Evolutionary conservation across 257 asterid species (phyloP).

Genomic region (Gentiana dahurica): DNA sequence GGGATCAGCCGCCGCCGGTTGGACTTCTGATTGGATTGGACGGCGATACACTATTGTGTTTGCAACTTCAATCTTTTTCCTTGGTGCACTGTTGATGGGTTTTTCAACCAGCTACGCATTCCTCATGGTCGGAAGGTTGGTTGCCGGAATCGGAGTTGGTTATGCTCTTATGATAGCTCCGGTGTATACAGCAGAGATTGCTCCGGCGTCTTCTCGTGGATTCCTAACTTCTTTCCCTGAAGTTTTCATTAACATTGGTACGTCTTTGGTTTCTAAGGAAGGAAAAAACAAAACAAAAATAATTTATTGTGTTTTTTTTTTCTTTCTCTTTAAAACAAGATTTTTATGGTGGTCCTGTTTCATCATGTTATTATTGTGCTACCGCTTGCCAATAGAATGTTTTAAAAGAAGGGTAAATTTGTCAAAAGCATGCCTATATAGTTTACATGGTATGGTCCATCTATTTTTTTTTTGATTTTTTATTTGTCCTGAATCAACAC

Average conservation of each 20-base stretch:
- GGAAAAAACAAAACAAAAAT: too few species aligned
- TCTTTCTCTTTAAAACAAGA: too few species aligned
- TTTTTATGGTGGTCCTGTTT: too few species aligned
- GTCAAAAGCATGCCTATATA: too few species aligned
- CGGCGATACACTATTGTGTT: conserved; percentile 25
- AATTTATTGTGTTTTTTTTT: too few species aligned
- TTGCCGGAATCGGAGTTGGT: conserved; percentile 12
- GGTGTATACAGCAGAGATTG: conserved; percentile 21
- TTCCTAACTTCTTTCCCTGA: conserved; percentile 29
- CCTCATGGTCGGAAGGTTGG: conserved; percentile 26
- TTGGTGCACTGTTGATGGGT: conserved; percentile 9
- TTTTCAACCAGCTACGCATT: conserved; percentile 19
- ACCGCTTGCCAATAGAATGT: too few species aligned
- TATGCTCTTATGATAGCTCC: too few species aligned
- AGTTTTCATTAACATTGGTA: conserved; percentile 24
- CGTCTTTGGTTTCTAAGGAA: not conserved
- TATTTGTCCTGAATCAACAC: too few species aligned
- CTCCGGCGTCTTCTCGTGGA: conserved; percentile 18
- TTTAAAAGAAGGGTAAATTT: too few species aligned
- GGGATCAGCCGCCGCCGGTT: conserved; percentile 9
- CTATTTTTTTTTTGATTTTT: too few species aligned
- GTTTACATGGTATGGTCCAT: too few species aligned
- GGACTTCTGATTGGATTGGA: conserved; percentile 24
- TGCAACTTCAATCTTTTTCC: conserved; percentile 14
- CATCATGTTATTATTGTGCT: too few species aligned